These are phyloP conservation scores for Botrytis fragariae DNA, from an alignment of 2,329 filamentous ascomycete species.

Conservation along the genomic window DNA sequence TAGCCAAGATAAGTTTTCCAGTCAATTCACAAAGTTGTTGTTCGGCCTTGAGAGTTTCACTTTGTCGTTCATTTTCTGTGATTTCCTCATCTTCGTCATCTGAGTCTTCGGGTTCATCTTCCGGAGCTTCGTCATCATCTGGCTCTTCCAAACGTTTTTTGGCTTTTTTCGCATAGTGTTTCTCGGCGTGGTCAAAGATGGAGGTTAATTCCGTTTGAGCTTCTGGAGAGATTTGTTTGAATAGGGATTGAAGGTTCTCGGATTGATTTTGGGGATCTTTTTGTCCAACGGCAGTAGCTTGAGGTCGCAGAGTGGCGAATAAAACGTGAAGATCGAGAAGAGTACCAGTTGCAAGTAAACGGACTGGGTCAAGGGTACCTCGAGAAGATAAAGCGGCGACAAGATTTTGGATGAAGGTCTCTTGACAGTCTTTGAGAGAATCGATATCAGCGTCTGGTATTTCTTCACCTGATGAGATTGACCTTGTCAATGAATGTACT, in stretches of 20 bases:
- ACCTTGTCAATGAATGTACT: constrained; percentile 56
- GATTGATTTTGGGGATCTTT: constrained; percentile 46
- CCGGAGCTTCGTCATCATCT: constrained; percentile 70
- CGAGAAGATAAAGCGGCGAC: constrained; percentile 67
- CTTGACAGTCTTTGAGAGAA: constrained; percentile 54
- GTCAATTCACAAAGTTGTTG: constrained; percentile 83
- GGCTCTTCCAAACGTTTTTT: constrained; percentile 62
- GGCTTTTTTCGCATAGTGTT: constrained; percentile 69
- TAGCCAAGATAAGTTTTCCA: constrained; percentile 77
- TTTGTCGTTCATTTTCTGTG: constrained; percentile 57
- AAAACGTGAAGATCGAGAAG: constrained; percentile 80
- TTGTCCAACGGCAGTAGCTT: constrained; percentile 40
- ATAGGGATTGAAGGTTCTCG: constrained; percentile 57
- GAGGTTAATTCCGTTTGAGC: constrained; percentile 66
- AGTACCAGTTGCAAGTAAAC: constrained; percentile 70
- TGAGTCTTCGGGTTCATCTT: constrained; percentile 64
- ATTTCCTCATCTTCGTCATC: constrained; percentile 54
- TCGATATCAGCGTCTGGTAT: constrained; percentile 61
- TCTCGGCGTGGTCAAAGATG: constrained; percentile 76
- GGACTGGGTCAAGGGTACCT: constrained; percentile 71
- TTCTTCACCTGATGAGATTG: constrained; percentile 52
- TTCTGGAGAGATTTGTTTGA: constrained; percentile 65
- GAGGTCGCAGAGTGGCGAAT: constrained; percentile 68
- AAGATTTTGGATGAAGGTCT: constrained; percentile 59
- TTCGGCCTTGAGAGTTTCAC: constrained; percentile 72